Percentiles rank a stretch among this genome's conserved stretches.
Evolutionary conservation across 805 yeast genomes (phyloP).

Genomic region (Metschnikowia amazonensis): DNA sequence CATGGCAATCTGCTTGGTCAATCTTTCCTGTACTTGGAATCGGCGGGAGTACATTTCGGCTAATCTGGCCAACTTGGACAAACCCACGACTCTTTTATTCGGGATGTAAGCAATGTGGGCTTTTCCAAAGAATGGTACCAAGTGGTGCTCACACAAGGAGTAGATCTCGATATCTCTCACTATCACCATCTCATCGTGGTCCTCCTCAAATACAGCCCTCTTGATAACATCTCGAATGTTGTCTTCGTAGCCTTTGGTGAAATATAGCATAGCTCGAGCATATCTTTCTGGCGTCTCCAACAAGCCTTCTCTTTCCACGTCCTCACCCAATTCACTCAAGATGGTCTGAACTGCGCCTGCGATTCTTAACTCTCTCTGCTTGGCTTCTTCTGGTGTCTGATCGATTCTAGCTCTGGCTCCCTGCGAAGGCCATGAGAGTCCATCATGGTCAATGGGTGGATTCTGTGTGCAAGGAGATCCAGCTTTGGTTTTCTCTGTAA

Average conservation of each 20-base stretch:
- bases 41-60: conserved; percentile 97
- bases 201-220: conserved; percentile 94
- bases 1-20: conserved; percentile 96
- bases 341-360: conserved; percentile 80
- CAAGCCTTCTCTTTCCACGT: conserved; percentile 80
- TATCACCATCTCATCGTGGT: conserved; percentile 98
- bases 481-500: conserved; percentile 71
- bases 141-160: conserved; percentile 94
- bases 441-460: conserved; percentile 87
- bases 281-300: conserved; percentile 93
- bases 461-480: conserved; percentile 79
- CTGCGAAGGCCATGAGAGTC: conserved; percentile 87
- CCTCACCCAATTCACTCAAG: conserved; percentile 86
- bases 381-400: conserved; percentile 60
- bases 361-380: conserved; percentile 67
- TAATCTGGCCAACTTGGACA: conserved; percentile 87
- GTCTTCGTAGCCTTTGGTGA: conserved; percentile 96
- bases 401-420: conserved; percentile 81
- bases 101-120: conserved; percentile 98
- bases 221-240: conserved; percentile 89
- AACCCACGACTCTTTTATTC: conserved; percentile 85
- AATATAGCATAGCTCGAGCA: conserved; percentile 92
- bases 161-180: conserved; percentile 91
- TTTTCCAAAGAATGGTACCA: conserved; percentile 96
- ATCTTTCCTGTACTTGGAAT: conserved; percentile 95